Percentiles rank a stretch among this genome's conserved stretches.
These are phyloP conservation scores for Juglanconis sp. DNA, from an alignment of 2,329 filamentous ascomycete species.

Conservation along the genomic window DNA sequence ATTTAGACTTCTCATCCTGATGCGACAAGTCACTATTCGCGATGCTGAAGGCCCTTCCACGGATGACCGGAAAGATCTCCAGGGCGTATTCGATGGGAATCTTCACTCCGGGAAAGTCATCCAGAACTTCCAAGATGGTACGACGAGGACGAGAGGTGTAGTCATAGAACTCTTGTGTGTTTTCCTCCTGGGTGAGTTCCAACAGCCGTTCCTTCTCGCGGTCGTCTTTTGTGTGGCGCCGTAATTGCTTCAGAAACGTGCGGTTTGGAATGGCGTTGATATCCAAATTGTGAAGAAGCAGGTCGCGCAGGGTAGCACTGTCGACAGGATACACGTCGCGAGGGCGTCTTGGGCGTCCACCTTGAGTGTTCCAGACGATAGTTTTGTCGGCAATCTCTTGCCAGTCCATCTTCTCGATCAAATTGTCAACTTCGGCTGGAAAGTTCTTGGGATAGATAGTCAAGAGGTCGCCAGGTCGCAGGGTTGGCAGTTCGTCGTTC, in stretches of 20 bases:
- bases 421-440: slow-evolving; percentile 69
- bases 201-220: slow-evolving; percentile 77
- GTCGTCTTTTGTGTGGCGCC: slow-evolving; percentile 68
- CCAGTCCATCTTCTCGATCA: slow-evolving; percentile 82
- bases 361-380: slow-evolving; percentile 24
- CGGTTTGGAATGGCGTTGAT: slow-evolving; percentile 86
- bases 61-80: slow-evolving; percentile 74
- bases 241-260: slow-evolving; percentile 76
- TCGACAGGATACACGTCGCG: slow-evolving; percentile 35
- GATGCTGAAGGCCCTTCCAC: slow-evolving; percentile 92
- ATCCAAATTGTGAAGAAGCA: slow-evolving; percentile 82
- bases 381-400: slow-evolving; percentile 64
- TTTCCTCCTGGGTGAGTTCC: slow-evolving; percentile 77
- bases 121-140: slow-evolving; percentile 86
- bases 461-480: slow-evolving; percentile 74
- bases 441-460: slow-evolving; percentile 88
- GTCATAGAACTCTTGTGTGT: slow-evolving; percentile 89
- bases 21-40: slow-evolving; percentile 57
- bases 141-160: slow-evolving; percentile 89
- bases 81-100: slow-evolving; percentile 73
- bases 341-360: slow-evolving; percentile 16
- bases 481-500: slow-evolving; percentile 27
- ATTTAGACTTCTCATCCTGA: neutral
- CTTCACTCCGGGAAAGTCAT: slow-evolving; percentile 82
- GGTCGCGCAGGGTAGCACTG: slow-evolving; percentile 63